A percentile compares a stretch with the other conserved stretches of the same genome.
phyloP scores from a whole-genome alignment of 306 rosid genomes.

The Vigna unguiculata region DNA sequence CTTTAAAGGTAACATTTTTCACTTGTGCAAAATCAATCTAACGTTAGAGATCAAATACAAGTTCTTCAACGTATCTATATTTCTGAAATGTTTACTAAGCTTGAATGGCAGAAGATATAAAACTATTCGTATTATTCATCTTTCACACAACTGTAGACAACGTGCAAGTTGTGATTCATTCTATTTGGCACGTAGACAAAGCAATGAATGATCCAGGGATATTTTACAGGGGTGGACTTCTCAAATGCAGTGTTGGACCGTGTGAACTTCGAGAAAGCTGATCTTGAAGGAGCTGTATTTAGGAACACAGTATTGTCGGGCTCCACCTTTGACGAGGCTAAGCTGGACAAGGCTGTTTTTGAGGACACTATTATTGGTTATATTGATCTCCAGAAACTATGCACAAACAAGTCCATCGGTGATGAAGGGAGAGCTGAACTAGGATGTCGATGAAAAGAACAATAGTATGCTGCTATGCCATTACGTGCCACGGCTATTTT shows the following conservation, averaged over 20 bases:
- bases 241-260: constrained; percentile 91
- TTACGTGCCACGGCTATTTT: constrained; percentile 18
- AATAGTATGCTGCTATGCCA: constrained; percentile 32
- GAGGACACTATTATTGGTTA: constrained; percentile 97
- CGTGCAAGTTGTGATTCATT: constrained; percentile 25
- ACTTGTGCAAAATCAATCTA: constrained; percentile 9
- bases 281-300: constrained; percentile 89
- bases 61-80: constrained; percentile 3
- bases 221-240: constrained; percentile 78
- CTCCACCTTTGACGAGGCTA: constrained; percentile 82
- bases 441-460: constrained; percentile 84
- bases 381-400: constrained; percentile 91
- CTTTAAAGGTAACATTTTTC: constrained; percentile 74
- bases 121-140: background rate
- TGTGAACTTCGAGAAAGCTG: constrained; percentile 87
- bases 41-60: constrained; percentile 10
- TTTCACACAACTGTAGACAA: constrained; percentile 11
- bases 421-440: constrained; percentile 72
- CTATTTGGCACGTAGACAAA: constrained; percentile 6
- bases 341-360: constrained; percentile 73
- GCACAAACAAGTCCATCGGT: constrained; percentile 66
- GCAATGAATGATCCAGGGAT: constrained; percentile 17
- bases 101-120: constrained; percentile 8
- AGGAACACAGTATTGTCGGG: constrained; percentile 85
- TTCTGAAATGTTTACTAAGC: background rate